These are phyloP conservation scores for Protoeuglena noctilucae DNA, from an alignment of 139 green algal genomes.

Conservation along the genomic window DNA sequence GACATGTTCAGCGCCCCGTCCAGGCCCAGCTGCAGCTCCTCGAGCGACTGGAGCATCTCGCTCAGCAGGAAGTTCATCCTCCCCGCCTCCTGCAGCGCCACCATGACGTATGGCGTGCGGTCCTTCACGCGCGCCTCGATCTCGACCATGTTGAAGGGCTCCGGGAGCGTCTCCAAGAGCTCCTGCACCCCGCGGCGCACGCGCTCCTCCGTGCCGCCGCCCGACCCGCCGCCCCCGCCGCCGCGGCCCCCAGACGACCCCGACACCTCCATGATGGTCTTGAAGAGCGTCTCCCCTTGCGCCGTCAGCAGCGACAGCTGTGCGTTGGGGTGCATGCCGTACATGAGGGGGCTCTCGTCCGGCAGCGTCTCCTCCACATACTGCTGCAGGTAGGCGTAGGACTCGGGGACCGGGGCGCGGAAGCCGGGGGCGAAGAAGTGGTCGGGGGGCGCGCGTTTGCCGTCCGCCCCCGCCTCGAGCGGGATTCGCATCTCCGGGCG, in stretches of 20 bases:
- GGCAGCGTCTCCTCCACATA: constrained; percentile 60
- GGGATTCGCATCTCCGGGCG: constrained; percentile 48
- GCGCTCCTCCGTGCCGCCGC: constrained; percentile 24
- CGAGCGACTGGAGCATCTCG: constrained; percentile 62
- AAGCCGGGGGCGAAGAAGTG: constrained; percentile 61
- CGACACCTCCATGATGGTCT: constrained; percentile 51
- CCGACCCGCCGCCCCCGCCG: constrained; percentile 16
- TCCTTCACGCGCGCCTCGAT: constrained; percentile 56
- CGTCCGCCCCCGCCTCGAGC: constrained; percentile 29
- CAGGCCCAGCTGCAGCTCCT: constrained; percentile 68
- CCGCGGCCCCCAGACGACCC: constrained; percentile 30
- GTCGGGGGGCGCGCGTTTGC: constrained; percentile 23
- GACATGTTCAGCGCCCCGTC: constrained; percentile 75
- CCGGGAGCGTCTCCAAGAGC: constrained; percentile 47
- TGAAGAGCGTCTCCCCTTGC: constrained; percentile 64
- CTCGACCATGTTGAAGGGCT: constrained; percentile 68
- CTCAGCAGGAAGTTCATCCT: constrained; percentile 61
- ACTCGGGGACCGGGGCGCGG: constrained; percentile 42
- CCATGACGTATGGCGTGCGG: constrained; percentile 67
- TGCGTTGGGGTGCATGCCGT: constrained; percentile 74
- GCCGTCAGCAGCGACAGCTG: constrained; percentile 63
- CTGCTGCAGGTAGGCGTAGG: constrained; percentile 43
- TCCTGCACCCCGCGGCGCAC: constrained; percentile 36
- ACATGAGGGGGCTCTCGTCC: constrained; percentile 57
- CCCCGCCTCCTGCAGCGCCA: constrained; percentile 46